phyloP scores from a whole-genome alignment of 768 basidiomycete species.

The Leccinum boreale region DNA sequence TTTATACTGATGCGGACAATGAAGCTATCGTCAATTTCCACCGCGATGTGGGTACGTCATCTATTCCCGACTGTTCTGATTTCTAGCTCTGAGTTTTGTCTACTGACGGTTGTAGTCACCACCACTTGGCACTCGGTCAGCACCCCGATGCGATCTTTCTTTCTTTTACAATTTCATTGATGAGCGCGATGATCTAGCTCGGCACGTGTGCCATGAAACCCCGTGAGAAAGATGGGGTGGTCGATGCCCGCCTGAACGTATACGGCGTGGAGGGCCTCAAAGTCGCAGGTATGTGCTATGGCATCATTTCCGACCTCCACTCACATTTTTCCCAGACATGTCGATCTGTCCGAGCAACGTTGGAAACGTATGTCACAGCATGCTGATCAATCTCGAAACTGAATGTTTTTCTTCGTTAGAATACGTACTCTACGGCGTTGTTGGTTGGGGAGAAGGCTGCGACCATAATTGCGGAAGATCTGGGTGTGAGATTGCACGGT shows the following conservation, averaged over 20 bases:
- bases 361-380: not conserved
- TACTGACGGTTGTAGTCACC: not conserved
- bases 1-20: not conserved
- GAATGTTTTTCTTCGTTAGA: not conserved
- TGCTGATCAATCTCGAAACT: not conserved
- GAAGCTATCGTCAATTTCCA: not conserved
- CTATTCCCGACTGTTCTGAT: too few species aligned
- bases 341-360: constrained; percentile 10
- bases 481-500: not conserved
- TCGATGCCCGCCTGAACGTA: constrained; percentile 13
- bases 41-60: not conserved
- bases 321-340: not conserved
- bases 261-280: constrained; percentile 14
- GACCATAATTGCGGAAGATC: not conserved
- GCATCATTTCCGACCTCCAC: not conserved
- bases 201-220: constrained; percentile 66
- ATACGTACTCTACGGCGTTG: not conserved
- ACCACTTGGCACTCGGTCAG: not conserved
- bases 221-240: constrained; percentile 6
- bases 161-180: not conserved
- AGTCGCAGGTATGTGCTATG: constrained; percentile 10
- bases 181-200: not conserved
- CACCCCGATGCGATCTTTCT: not conserved
- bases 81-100: not conserved
- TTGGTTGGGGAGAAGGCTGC: not conserved